Base-by-base conservation (phyloP, 2,329 filamentous ascomycete genomes). In the Colletotrichum sp. region DNA sequence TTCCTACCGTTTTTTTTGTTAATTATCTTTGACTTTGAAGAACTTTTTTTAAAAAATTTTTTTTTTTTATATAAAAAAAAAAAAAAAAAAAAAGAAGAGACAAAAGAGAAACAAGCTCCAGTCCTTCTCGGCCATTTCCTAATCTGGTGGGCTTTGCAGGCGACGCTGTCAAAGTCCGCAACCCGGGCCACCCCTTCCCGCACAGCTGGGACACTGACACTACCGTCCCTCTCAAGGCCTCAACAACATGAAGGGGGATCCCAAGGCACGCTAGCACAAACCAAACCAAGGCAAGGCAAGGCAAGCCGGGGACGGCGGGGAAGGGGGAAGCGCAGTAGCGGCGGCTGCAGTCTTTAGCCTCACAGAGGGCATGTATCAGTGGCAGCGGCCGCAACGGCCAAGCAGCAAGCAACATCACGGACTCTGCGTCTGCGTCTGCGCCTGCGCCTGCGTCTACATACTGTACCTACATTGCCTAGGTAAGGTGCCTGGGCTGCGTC, bases 111-210 rank as follows among this genome's bases (percentile, higher is more conserved):
- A 75, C 69, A 59, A 43, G 63, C 64, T 57, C 39, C 32, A 59
- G 55, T 68, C 61, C 28, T 68, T 75, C 75, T 72, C 68, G 36
- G 32, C 30, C 60, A 68, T 69, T 69, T 52, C 72, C 68, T 69
- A 30, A 39, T 66, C 26, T 67, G 63, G 71, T 48, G 70, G 55
- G 52, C 60, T 67, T 74, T 66, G 72, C 68, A 70, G 66, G 52
- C 55, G 55, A 59, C 71, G 69, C 63, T 52, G 72, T 72, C 68
- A 66, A 72, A 57, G 68, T 52, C 14, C 24, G 28, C 67, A 26
- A 36, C 14, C 72, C 26, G 48, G 67, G 60, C 60, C 48, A 71
- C 28, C 43, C 66, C 39, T 73, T 69, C 65, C 55, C 65, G 55
- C 24, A 64, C 63, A 43, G 32, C 63, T 60, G 48, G 70, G 32